Evolutionary conservation across 257 asterid species (phyloP).

Genomic region (Solanum tacnaense): DNA sequence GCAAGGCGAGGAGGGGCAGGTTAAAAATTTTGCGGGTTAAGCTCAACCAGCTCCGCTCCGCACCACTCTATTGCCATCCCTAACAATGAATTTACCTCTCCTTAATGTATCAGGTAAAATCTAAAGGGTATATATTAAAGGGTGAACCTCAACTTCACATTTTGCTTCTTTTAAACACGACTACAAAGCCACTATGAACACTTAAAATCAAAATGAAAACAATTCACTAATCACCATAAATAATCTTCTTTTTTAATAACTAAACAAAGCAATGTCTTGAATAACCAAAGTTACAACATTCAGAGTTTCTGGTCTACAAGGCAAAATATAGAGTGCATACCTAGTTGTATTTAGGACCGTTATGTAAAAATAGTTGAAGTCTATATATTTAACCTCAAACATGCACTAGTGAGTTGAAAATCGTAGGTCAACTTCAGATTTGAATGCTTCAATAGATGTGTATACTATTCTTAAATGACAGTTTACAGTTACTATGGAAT

Average conservation of each 20-base stretch:
- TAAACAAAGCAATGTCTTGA: not conserved
- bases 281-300: not conserved
- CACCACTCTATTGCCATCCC: too few species aligned
- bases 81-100: not conserved
- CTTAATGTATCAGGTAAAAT: not conserved
- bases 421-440: not conserved
- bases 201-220: not conserved
- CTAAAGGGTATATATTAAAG: not conserved
- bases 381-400: not conserved
- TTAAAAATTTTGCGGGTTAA: too few species aligned
- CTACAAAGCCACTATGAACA: not conserved
- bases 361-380: not conserved
- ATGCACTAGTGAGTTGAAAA: not conserved
- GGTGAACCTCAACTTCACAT: not conserved
- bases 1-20: too few species aligned
- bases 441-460: not conserved
- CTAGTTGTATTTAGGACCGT: not conserved
- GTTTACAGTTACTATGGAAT: not conserved
- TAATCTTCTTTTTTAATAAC: not conserved
- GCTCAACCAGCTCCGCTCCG: too few species aligned
- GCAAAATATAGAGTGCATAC: not conserved
- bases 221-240: not conserved
- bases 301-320: not conserved
- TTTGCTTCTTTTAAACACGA: not conserved
- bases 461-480: not conserved